Conservation (phyloP, 192 early-diverging fungal species). For the Backusella parvicylindrica region DNA sequence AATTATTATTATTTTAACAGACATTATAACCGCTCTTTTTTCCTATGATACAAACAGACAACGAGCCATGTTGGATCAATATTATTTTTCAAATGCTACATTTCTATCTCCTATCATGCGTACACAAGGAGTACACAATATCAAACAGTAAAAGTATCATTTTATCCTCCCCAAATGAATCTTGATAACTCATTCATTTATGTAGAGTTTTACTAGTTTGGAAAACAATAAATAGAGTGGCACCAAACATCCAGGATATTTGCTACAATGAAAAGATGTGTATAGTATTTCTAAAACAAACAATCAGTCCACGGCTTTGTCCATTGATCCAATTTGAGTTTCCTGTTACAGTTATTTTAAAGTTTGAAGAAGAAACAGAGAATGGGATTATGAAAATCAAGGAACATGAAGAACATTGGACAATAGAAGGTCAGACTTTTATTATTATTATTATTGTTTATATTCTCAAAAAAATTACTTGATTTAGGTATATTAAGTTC, state of each 20-base stretch:
- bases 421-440: constrained; percentile 39
- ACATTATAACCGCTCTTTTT: constrained; percentile 37
- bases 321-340: constrained; percentile 42
- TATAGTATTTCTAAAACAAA: constrained; percentile 45
- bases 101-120: constrained; percentile 48
- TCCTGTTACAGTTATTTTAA: constrained; percentile 45
- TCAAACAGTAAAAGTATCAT: constrained; percentile 46
- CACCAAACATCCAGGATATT: constrained; percentile 25
- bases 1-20: constrained; percentile 8
- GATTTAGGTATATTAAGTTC: constrained; percentile 40
- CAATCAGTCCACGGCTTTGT: constrained; percentile 45
- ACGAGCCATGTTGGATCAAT: constrained; percentile 42
- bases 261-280: constrained; percentile 23
- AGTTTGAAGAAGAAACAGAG: constrained; percentile 39
- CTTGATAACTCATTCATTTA: too few species aligned
- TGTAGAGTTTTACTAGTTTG: constrained; percentile 31
- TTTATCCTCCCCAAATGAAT: too few species aligned
- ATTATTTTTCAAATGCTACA: constrained; percentile 45
- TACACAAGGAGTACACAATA: constrained; percentile 45
- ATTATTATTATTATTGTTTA: neutral
- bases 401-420: constrained; percentile 54
- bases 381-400: constrained; percentile 40
- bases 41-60: constrained; percentile 47
- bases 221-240: constrained; percentile 26
- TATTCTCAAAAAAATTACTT: neutral